phyloP scores from a whole-genome alignment of 768 basidiomycete genomes.

The Termitomyces sp. region DNA sequence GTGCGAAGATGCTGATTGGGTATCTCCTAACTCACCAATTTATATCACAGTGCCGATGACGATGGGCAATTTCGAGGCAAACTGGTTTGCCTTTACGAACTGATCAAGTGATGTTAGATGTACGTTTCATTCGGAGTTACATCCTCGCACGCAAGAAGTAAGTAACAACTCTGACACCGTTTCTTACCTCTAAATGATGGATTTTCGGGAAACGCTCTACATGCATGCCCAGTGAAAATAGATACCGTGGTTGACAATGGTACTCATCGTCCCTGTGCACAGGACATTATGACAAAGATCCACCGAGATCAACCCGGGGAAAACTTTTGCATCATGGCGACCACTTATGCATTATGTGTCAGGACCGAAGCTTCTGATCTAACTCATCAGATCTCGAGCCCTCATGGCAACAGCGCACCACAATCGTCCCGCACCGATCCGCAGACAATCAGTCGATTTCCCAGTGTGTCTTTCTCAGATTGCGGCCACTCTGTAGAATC shows the following conservation, averaged over 20 bases:
- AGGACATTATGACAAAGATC: not conserved
- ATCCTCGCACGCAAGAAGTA: not conserved
- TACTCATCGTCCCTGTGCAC: not conserved
- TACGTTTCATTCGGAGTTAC: not conserved
- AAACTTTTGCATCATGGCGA: not conserved
- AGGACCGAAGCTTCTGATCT: conserved; percentile 16
- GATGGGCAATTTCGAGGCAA: not conserved
- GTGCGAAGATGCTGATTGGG: not conserved
- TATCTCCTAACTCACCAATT: not conserved
- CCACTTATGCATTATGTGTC: not conserved
- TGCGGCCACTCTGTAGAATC: conserved; percentile 18
- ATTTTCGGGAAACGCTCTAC: not conserved
- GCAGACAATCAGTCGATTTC: conserved; percentile 28
- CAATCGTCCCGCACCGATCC: conserved; percentile 28
- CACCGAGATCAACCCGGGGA: not conserved
- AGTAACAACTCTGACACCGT: not conserved
- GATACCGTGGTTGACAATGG: not conserved
- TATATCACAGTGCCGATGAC: not conserved
- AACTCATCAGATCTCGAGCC: conserved; percentile 18
- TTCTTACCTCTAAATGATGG: not conserved
- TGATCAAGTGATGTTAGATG: not conserved
- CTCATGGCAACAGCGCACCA: conserved; percentile 24
- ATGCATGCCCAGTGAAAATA: not conserved
- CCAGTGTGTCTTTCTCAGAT: conserved; percentile 20
- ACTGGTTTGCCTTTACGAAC: conserved; percentile 1